Evolutionary conservation across 805 yeast species (phyloP).

Genomic region (Debaryomyces tyrocola): DNA sequence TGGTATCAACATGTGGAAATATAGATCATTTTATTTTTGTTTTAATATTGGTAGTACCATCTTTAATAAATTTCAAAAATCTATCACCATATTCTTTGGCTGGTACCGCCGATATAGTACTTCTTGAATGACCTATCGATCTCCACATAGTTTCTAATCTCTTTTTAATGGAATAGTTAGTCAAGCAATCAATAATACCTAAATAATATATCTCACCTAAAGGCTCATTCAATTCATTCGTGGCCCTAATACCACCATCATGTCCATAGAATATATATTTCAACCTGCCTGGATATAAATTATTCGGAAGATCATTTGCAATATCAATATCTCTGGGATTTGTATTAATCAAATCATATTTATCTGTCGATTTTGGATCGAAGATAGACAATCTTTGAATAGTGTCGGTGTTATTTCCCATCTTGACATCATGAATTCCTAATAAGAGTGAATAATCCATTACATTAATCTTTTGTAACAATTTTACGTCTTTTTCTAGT

Average conservation of each 20-base stretch:
- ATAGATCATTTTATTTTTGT: conserved; percentile 4
- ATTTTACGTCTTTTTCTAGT: conserved; percentile 68
- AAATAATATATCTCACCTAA: conserved; percentile 74
- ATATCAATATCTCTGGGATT: conserved; percentile 46
- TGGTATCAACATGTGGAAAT: background rate
- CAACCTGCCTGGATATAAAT: conserved; percentile 48
- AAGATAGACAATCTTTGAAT: conserved; percentile 43
- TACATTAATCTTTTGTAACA: conserved; percentile 73
- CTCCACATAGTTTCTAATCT: conserved; percentile 85
- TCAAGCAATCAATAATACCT: conserved; percentile 93
- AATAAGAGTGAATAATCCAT: conserved; percentile 94
- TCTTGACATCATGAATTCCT: conserved; percentile 78
- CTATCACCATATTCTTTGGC: conserved; percentile 88
- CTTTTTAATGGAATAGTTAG: conserved; percentile 73
- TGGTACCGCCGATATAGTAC: conserved; percentile 84
- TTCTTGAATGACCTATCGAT: conserved; percentile 64
- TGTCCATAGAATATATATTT: conserved; percentile 66
- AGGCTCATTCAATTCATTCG: conserved; percentile 62
- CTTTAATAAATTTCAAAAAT: conserved; percentile 66
- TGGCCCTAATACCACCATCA: conserved; percentile 82
- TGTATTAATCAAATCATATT: conserved; percentile 42
- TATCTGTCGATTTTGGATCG: conserved; percentile 41
- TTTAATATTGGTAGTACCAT: conserved; percentile 21
- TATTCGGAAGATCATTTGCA: conserved; percentile 40
- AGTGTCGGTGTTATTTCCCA: conserved; percentile 47